These are phyloP conservation scores for Castanea sativa DNA, from an alignment of 306 rosid genomes.

Conservation along the genomic window DNA sequence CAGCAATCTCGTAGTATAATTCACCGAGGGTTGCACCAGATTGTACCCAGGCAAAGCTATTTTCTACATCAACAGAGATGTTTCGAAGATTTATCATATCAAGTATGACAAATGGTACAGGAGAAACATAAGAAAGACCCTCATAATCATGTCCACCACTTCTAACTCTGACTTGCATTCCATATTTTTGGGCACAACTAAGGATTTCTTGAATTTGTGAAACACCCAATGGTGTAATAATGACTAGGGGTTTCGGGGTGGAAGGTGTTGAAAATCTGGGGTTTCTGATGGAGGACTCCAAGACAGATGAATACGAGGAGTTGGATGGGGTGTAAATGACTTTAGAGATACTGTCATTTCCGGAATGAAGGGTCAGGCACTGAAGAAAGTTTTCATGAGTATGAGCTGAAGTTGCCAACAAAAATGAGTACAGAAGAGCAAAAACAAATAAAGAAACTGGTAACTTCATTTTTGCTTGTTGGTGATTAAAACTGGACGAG, in stretches of 20 bases:
- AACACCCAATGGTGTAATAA: constrained; percentile 8
- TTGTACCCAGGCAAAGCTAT: constrained; percentile 10
- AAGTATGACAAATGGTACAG: constrained; percentile 1
- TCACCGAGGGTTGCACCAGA: constrained; percentile 19
- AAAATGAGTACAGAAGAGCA: constrained; percentile 2
- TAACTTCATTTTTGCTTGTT: constrained; percentile 11
- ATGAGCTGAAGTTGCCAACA: constrained; percentile 16
- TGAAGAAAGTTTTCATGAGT: constrained; percentile 18
- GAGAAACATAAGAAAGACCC: constrained; percentile 28
- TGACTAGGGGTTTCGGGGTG: constrained; percentile 14
- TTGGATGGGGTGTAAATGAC: constrained; percentile 4
- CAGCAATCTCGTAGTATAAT: constrained; percentile 14
- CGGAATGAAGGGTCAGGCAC: constrained; percentile 10
- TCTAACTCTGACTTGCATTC: constrained; percentile 12
- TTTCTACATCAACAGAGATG: background rate
- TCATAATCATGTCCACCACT: constrained; percentile 29
- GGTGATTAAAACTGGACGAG: background rate
- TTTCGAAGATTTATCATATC: constrained; percentile 17
- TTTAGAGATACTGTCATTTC: constrained; percentile 1
- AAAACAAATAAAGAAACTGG: background rate
- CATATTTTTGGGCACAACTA: background rate
- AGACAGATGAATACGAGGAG: background rate
- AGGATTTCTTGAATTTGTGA: constrained; percentile 18
- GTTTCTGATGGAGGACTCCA: constrained; percentile 6
- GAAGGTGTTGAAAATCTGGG: background rate